Evolutionary conservation across 257 asterid species (phyloP).

Genomic region (Thymus mandschuricus): DNA sequence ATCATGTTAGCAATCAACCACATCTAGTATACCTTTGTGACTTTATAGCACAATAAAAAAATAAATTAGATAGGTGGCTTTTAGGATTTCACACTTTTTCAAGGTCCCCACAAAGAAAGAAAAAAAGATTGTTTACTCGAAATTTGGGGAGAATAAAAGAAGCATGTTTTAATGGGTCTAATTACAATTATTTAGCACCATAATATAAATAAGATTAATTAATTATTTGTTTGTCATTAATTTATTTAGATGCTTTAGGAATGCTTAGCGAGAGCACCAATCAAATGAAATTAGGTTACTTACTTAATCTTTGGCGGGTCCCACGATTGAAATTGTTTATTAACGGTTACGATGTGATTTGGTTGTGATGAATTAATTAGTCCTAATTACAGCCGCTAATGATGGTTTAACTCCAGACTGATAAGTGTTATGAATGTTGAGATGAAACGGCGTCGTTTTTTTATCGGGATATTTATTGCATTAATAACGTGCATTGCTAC

Average conservation of each 20-base stretch:
- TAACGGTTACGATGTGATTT: constrained; percentile 42
- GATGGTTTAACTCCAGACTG: constrained; percentile 12
- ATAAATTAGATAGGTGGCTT: constrained; percentile 24
- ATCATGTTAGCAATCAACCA: background rate
- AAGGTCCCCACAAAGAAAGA: constrained; percentile 31
- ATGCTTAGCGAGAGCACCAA: constrained; percentile 18
- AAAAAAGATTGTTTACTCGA: background rate
- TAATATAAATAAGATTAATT: too few species aligned
- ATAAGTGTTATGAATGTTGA: background rate
- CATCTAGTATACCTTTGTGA: background rate
- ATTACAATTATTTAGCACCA: constrained; percentile 24
- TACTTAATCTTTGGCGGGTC: constrained; percentile 14
- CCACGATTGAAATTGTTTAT: constrained; percentile 8
- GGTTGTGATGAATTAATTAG: background rate
- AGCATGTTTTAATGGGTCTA: constrained; percentile 33
- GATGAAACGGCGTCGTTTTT: background rate
- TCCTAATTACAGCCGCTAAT: background rate
- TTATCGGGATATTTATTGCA: background rate
- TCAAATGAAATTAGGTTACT: constrained; percentile 45
- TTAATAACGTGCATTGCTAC: constrained; percentile 1
- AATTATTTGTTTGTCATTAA: too few species aligned
- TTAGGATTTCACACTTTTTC: constrained; percentile 32
- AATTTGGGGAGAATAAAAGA: constrained; percentile 11
- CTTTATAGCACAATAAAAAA: constrained; percentile 3
- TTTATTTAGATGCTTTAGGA: background rate